Percentiles rank a stretch among this genome's conserved stretches.
Conservation (phyloP, 768 basidiomycete genomes). For the Russula lepida region DNA sequence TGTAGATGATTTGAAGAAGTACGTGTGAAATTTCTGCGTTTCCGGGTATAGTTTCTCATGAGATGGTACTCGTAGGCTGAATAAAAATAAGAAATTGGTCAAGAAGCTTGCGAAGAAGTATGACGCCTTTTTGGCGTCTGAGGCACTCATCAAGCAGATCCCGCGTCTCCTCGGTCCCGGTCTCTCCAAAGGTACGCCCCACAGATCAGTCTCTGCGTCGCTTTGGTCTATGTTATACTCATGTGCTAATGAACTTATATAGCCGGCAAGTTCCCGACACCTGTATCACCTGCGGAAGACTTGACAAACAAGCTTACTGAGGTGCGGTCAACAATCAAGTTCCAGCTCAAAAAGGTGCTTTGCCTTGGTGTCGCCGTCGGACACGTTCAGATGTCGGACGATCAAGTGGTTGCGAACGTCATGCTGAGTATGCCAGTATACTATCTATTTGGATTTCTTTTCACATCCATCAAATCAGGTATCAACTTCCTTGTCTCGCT, state of each 20-base stretch:
- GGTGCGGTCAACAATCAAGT: constrained; percentile 98
- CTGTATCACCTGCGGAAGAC: constrained; percentile 89
- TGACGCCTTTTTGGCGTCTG: constrained; percentile 97
- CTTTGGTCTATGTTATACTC: background rate
- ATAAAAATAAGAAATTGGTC: constrained; percentile 99
- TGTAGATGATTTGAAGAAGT: constrained; percentile 99
- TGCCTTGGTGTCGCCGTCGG: constrained; percentile 99
- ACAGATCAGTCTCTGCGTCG: background rate
- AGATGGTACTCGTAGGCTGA: constrained; percentile 48
- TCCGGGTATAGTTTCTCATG: background rate
- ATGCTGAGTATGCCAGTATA: constrained; percentile 70
- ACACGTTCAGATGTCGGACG: constrained; percentile 94
- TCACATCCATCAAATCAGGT: constrained; percentile 37
- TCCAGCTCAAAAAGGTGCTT: constrained; percentile 99
- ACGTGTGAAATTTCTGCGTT: constrained; percentile 21
- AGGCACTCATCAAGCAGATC: constrained; percentile 98
- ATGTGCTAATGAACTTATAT: background rate
- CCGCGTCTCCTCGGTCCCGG: constrained; percentile 99
- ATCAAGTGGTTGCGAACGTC: constrained; percentile 94
- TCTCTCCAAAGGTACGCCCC: constrained; percentile 85
- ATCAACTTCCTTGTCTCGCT: constrained; percentile 99
- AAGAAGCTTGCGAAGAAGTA: constrained; percentile 99
- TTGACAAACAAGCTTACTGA: constrained; percentile 83
- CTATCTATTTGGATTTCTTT: background rate
- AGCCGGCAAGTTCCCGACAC: constrained; percentile 99